Evolutionary conservation across 495 filamentous ascomycete genomes (phyloP), one percentile per base, ranked within the genome.

Genomic region (Jackrogersella multiformis): DNA sequence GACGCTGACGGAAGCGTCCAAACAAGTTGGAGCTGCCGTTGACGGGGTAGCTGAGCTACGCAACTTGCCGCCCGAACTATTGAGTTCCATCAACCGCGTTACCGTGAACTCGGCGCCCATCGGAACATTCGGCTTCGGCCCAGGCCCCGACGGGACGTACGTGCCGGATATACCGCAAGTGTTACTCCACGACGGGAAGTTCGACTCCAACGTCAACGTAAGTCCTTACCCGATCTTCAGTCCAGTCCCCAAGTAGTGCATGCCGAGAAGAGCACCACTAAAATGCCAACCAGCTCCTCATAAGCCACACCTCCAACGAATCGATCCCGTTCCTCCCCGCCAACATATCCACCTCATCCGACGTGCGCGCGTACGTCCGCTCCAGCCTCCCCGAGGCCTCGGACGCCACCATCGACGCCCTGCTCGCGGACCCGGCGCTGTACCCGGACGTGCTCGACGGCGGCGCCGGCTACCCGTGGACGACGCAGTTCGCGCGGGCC

Each of bases 81-180:
- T 90, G 16, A 79, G 81, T 23, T 56, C 64, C 8, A 85, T 84
- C 54, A 91, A 89, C 71, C 72, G 77, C 4, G 73, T 76, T 12
- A 78, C 86, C 39, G 75, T 88, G 2, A 77, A 65, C 15, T 57
- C 71, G 23, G 76, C 82, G 0, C 4, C 70, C 0, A 85, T 82
- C 60, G 86, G 86, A 7, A 54, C 45, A 0, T 88, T 84, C 74
- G 79, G 78, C 0, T 90, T 86, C 64, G 83, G 84, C 0, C 86
- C 87, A 2, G 77, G 79, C 0, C 83, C 88, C 5, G 89, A 91
- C 71, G 87, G 86, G 8, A 64, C 73, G 10, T 88, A 88, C 61
- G 84, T 85, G 1, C 86, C 86, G 1, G 77, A 74, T 2, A 64
- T 85, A 13, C 86, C 88, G 3, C 81, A 84, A 4, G 77, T 84